Percentiles rank a stretch among this genome's conserved stretches.
Evolutionary conservation across 495 filamentous ascomycete species (phyloP).

Genomic region (Penicillium roqueforti): DNA sequence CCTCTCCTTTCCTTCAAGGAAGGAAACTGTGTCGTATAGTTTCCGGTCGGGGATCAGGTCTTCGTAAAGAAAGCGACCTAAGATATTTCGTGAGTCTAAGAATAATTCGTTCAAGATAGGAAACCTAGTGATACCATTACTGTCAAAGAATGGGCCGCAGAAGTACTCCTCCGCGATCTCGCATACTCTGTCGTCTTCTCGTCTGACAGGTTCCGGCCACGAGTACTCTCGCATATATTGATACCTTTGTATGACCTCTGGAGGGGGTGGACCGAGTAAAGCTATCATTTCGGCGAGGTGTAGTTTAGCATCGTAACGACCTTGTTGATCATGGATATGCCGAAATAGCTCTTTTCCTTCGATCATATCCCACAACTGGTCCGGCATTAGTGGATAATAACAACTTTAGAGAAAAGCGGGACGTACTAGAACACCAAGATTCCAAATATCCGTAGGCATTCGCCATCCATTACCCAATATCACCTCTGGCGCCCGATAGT

Average conservation of each 20-base stretch:
- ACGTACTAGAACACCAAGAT: conserved; percentile 44
- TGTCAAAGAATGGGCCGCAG: conserved; percentile 38
- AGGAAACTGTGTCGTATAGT: conserved; percentile 28
- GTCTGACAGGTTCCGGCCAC: conserved; percentile 31
- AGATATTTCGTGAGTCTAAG: conserved; percentile 28
- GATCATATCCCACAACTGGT: conserved; percentile 47
- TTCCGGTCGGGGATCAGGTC: conserved; percentile 33
- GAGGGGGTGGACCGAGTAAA: conserved; percentile 44
- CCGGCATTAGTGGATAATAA: conserved; percentile 24
- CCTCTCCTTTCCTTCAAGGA: conserved; percentile 36
- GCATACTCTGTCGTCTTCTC: conserved; percentile 35
- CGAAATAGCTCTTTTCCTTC: conserved; percentile 43
- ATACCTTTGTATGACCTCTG: conserved; percentile 40
- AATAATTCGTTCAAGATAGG: conserved; percentile 23
- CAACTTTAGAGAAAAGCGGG: conserved; percentile 15
- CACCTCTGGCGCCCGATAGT: conserved; percentile 45
- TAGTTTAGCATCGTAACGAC: conserved; percentile 31
- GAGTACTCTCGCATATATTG: conserved; percentile 35
- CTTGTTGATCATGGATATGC: conserved; percentile 29
- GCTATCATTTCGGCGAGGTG: conserved; percentile 44
- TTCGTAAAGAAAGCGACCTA: conserved; percentile 35
- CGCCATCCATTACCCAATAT: conserved; percentile 41
- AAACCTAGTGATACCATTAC: conserved; percentile 28
- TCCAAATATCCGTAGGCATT: conserved; percentile 42
- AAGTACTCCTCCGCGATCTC: conserved; percentile 35